A percentile compares a stretch with the other conserved stretches of the same genome.
These are phyloP conservation scores for Apiospora aurea DNA, from an alignment of 2,329 filamentous ascomycete species.

Conservation along the genomic window DNA sequence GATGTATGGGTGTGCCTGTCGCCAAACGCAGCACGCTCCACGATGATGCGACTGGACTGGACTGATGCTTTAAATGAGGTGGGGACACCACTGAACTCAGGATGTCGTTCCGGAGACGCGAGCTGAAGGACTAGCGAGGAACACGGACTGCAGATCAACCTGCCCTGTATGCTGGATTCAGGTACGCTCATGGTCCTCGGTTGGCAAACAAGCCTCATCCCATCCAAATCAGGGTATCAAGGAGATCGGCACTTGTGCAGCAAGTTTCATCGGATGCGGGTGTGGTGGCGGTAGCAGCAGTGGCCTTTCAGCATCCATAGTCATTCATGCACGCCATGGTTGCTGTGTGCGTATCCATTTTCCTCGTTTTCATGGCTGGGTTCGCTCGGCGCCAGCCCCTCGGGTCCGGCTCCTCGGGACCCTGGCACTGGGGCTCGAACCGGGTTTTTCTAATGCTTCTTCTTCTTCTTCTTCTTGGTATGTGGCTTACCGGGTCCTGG, in stretches of 20 bases:
- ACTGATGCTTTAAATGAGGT: background rate
- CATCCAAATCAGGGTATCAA: background rate
- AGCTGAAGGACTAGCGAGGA: slow-evolving; percentile 6
- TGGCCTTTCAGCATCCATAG: background rate
- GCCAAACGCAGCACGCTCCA: background rate
- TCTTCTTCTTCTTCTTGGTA: slow-evolving; percentile 26
- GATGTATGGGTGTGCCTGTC: background rate
- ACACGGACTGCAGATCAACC: background rate
- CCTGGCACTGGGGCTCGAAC: background rate
- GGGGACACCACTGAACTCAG: background rate
- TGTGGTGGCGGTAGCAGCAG: background rate
- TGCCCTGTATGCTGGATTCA: background rate
- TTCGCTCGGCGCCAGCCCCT: background rate
- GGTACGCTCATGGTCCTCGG: too few species aligned
- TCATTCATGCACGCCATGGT: background rate
- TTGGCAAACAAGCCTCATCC: too few species aligned
- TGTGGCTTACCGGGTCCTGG: background rate
- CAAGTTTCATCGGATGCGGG: background rate
- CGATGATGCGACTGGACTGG: background rate
- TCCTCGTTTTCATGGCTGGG: background rate
- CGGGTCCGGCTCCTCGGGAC: background rate
- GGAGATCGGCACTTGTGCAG: background rate
- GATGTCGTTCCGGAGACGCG: background rate
- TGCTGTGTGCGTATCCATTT: background rate
- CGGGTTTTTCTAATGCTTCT: slow-evolving; percentile 10